Evolutionary conservation across 2,329 filamentous ascomycete genomes (phyloP), one percentile per base, ranked within the genome.

Genomic region (Plenodomus tracheiphilus): DNA sequence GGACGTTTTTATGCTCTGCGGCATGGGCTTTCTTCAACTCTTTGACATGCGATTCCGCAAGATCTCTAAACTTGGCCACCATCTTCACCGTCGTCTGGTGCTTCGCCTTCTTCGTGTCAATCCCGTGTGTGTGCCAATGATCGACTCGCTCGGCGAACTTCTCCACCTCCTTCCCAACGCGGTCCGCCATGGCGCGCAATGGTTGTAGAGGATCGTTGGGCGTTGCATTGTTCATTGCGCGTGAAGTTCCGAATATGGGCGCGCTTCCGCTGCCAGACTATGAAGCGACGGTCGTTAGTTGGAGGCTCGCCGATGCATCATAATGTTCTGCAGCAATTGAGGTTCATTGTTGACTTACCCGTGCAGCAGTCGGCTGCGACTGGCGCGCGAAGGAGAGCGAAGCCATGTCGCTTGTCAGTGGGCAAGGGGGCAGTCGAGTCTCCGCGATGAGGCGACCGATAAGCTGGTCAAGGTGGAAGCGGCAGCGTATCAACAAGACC

Each of bases 141-240:
- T 97, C 92, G 18, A 97, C 81, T 43, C 84, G 83, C 66, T 88
- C 87, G 32, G 92, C 91, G 68, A 97, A 97, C 38, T 85, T 81
- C 74, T 96, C 91, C 50, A 96, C 89, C 72, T 96, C 91, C 53
- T 86, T 84, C 42, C 88, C 88, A 25, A 89, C 85, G 37, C 83
- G 81, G 58, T 89, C 83, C 51, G 84, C 85, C 59, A 85, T 84
- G 56, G 82, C 79, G 68, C 83, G 83, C 56, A 88, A 74, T 16
- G 83, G 83, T 58, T 83, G 80, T 22, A 86, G 71, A 25, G 79
- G 77, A 60, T 82, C 75, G 34, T 61, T 65, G 15, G 59, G 42
- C 5, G 52, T 19, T 28, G 39, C 37, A 36, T 43, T 42, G 48
- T 61, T 55, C 11, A 15, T 32, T 38, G 47, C 44, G 41, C 59